Conservation (phyloP, 2,329 filamentous ascomycete species). For the Mollisiaceae sp. region DNA sequence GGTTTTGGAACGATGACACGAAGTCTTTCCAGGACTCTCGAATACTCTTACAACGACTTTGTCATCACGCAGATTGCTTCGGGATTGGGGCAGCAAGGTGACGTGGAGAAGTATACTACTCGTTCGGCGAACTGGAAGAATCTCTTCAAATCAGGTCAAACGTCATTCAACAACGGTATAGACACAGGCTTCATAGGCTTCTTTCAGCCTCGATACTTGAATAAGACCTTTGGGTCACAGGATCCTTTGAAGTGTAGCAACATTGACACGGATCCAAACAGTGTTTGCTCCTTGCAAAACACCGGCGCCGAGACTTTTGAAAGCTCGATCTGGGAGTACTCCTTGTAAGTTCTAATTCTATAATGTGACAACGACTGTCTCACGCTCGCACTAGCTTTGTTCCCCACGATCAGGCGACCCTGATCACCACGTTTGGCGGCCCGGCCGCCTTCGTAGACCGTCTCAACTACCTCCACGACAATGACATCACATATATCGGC, state of each 20-base stretch:
- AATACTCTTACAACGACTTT: constrained; percentile 81
- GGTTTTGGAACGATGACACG: constrained; percentile 76
- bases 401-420: constrained; percentile 57
- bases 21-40: constrained; percentile 73
- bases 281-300: constrained; percentile 39
- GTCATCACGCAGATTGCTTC: constrained; percentile 68
- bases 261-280: constrained; percentile 36
- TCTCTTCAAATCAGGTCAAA: constrained; percentile 63
- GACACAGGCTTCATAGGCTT: constrained; percentile 73
- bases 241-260: constrained; percentile 67
- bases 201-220: constrained; percentile 70
- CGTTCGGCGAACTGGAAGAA: constrained; percentile 71
- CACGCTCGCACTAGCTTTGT: constrained; percentile 34
- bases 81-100: constrained; percentile 57
- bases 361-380: background rate
- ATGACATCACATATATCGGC: constrained; percentile 66
- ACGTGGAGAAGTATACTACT: constrained; percentile 62
- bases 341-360: constrained; percentile 35
- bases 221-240: constrained; percentile 64
- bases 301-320: constrained; percentile 68
- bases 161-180: constrained; percentile 54
- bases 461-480: constrained; percentile 68
- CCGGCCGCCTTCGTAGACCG: constrained; percentile 60
- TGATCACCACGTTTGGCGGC: constrained; percentile 67
- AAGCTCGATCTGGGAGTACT: constrained; percentile 73